Percentiles rank a stretch among this genome's conserved stretches.
Conservation (phyloP, 345 rosid species). For the Pseudoturritis turrita region DNA sequence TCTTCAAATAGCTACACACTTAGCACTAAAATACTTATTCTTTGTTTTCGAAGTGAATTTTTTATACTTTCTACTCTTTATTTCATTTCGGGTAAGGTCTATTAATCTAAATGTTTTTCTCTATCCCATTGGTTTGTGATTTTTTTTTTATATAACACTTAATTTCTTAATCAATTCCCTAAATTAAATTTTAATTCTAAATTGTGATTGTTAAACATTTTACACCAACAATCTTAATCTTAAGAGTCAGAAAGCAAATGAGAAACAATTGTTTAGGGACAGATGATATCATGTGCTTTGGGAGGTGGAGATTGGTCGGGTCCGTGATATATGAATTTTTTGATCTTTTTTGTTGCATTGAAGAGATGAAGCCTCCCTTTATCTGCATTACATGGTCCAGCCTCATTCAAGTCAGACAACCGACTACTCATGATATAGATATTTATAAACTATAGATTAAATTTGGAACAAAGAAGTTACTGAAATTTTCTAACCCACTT, state of each 20-base stretch:
- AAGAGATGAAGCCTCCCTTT: constrained; percentile 12
- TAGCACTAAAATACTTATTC: too few species aligned
- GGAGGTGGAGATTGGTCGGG: constrained; percentile 29
- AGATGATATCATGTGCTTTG: constrained; percentile 9
- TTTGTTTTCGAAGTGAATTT: too few species aligned
- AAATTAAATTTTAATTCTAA: too few species aligned
- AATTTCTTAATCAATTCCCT: too few species aligned
- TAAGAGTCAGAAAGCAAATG: neutral
- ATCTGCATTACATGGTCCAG: constrained; percentile 26
- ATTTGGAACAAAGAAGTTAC: neutral
- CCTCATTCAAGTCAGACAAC: constrained; percentile 24
- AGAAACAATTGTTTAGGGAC: neutral
- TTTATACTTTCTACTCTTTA: too few species aligned
- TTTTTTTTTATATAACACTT: too few species aligned
- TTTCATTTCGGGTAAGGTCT: too few species aligned
- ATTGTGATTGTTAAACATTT: too few species aligned
- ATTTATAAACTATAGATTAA: neutral
- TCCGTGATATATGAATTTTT: constrained; percentile 26
- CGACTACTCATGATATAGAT: constrained; percentile 7
- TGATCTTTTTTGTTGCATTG: constrained; percentile 22
- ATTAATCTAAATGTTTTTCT: too few species aligned
- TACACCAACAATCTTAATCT: too few species aligned
- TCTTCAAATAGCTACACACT: too few species aligned
- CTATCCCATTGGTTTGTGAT: too few species aligned
- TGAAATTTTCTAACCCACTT: neutral